phyloP scores from a whole-genome alignment of 2,329 filamentous ascomycete species.

The Diaporthe destruens region DNA sequence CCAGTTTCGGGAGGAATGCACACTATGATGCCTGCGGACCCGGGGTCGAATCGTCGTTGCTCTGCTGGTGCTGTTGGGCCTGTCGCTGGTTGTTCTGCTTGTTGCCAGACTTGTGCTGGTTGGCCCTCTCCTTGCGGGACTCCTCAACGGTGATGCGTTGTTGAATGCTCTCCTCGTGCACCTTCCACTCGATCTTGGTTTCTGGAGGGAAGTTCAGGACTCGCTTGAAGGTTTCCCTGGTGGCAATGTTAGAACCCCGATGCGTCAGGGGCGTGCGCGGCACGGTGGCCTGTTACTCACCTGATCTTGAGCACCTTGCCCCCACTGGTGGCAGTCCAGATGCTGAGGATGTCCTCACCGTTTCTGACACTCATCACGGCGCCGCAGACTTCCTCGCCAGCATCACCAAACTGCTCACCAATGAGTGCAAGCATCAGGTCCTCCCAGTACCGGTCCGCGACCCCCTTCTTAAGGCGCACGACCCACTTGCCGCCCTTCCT shows the following conservation, averaged over 20 bases:
- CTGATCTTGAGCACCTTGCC: conserved; percentile 96
- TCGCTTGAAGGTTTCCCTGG: conserved; percentile 92
- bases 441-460: conserved; percentile 97
- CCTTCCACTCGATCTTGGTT: conserved; percentile 94
- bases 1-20: not conserved
- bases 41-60: conserved; percentile 32
- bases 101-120: conserved; percentile 57
- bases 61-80: conserved; percentile 39
- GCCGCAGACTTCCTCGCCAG: conserved; percentile 93
- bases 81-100: conserved; percentile 51
- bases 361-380: conserved; percentile 94
- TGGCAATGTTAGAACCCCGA: conserved; percentile 4
- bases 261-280: not conserved
- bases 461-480: conserved; percentile 94
- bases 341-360: conserved; percentile 96
- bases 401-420: conserved; percentile 94
- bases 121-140: conserved; percentile 85
- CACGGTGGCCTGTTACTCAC: conserved; percentile 62
- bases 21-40: conserved; percentile 38
- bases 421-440: conserved; percentile 90
- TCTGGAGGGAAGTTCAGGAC: conserved; percentile 87
- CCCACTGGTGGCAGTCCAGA: conserved; percentile 96
- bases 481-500: conserved; percentile 98
- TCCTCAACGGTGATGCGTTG: conserved; percentile 92
- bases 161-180: conserved; percentile 94